These are phyloP conservation scores for Dactylis glomerata DNA, from an alignment of 176 grass and related monocot species.

Conservation along the genomic window DNA sequence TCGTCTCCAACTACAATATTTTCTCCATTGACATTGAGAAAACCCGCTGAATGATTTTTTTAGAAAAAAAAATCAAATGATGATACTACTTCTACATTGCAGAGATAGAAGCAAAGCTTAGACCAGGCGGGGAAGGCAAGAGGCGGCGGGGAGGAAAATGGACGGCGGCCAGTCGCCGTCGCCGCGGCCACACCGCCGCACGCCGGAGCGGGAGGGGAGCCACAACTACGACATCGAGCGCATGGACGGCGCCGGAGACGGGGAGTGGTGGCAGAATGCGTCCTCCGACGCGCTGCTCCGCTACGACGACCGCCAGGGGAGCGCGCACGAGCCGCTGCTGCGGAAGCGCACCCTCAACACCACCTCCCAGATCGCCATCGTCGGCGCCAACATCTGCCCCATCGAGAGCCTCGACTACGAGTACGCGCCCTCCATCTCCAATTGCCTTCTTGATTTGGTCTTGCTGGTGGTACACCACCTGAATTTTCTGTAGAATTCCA, in stretches of 20 bases:
- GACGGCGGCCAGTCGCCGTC: constrained; percentile 28
- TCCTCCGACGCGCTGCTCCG: constrained; percentile 19
- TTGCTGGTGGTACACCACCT: neutral
- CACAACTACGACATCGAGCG: constrained; percentile 44
- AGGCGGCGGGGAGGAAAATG: neutral
- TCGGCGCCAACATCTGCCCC: constrained; percentile 60
- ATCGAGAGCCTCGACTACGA: constrained; percentile 87
- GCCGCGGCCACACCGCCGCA: neutral
- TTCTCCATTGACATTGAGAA: neutral
- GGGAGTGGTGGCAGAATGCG: neutral
- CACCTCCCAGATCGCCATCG: constrained; percentile 69
- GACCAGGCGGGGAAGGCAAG: neutral
- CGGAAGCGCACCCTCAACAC: constrained; percentile 39
- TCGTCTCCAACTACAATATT: neutral
- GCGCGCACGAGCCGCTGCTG: constrained; percentile 24
- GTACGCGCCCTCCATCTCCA: constrained; percentile 23
- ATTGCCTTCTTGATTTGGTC: neutral
- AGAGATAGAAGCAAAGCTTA: neutral
- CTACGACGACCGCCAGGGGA: constrained; percentile 6
- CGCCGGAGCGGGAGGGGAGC: constrained; percentile 41
- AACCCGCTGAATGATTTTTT: neutral
- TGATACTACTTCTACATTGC: neutral
- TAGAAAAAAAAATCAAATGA: neutral
- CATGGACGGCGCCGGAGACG: constrained; percentile 18
- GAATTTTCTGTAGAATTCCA: neutral